Conservation (phyloP, 2,329 filamentous ascomycete genomes). For the Chaetomiaceae sp. region DNA sequence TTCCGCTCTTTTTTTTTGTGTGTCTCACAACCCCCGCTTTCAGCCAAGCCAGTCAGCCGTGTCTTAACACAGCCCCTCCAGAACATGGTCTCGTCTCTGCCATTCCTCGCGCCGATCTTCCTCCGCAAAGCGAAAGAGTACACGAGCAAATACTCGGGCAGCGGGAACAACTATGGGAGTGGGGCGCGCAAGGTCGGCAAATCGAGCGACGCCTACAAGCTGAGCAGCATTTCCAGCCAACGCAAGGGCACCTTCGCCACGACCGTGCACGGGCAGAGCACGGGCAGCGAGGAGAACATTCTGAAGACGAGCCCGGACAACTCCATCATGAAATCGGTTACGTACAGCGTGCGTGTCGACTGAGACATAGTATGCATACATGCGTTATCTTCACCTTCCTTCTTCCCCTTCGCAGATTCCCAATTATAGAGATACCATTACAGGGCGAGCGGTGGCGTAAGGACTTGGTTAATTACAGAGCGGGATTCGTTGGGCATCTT, state of each 20-base stretch:
- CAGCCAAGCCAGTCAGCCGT: not conserved
- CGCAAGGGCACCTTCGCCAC: constrained; percentile 31
- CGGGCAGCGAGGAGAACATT: constrained; percentile 39
- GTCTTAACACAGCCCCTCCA: constrained; percentile 18
- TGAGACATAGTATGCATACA: constrained; percentile 19
- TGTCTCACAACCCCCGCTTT: not conserved
- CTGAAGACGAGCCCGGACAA: constrained; percentile 27
- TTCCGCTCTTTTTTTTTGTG: not conserved
- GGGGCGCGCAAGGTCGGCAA: constrained; percentile 16
- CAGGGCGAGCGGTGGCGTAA: not conserved
- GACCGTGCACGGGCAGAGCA: constrained; percentile 23
- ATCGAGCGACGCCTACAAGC: constrained; percentile 34
- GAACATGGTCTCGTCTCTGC: constrained; percentile 46
- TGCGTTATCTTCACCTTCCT: no score
- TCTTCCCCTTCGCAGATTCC: no score
- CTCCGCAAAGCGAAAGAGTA: constrained; percentile 41
- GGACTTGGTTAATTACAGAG: not conserved
- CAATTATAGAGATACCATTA: not conserved
- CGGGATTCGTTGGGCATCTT: not conserved
- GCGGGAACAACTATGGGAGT: constrained; percentile 24
- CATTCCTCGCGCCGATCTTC: constrained; percentile 43
- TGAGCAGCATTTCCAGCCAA: constrained; percentile 35
- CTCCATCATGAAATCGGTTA: constrained; percentile 41
- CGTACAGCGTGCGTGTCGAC: constrained; percentile 39
- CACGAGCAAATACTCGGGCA: constrained; percentile 32